Evolutionary conservation across 345 rosid genomes (phyloP).

Genomic region (Salix dunnii): DNA sequence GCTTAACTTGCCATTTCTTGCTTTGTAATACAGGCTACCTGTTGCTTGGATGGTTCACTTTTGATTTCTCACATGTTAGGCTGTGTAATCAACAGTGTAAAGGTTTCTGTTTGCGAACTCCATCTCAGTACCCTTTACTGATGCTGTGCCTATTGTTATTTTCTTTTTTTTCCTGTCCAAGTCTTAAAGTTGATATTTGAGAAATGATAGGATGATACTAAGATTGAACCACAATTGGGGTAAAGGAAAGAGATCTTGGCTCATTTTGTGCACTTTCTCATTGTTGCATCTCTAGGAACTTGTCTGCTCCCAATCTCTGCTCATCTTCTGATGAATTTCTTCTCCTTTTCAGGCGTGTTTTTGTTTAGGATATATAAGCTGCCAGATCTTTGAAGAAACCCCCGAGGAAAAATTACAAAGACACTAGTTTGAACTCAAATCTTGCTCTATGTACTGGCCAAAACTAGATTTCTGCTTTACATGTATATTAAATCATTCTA

Average conservation of each 20-base stretch:
- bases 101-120: neutral
- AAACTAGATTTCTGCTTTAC: neutral
- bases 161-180: neutral
- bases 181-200: neutral
- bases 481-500: neutral
- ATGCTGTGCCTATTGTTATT: neutral
- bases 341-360: neutral
- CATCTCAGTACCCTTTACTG: neutral
- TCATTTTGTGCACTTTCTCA: neutral
- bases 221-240: neutral
- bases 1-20: neutral
- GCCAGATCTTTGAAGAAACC: neutral
- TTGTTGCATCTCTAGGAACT: neutral
- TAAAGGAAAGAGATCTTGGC: neutral
- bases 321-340: neutral
- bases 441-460: neutral
- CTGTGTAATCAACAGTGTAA: neutral
- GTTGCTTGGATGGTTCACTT: slow-evolving; percentile 3
- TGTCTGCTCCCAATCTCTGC: neutral
- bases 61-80: neutral
- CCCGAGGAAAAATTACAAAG: neutral
- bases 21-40: neutral
- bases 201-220: neutral
- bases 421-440: neutral
- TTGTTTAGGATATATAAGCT: neutral